A percentile compares a stretch with the other conserved stretches of the same genome.
Evolutionary conservation across 2,329 filamentous ascomycete genomes (phyloP).

Genomic region (Whalleya microplaca): DNA sequence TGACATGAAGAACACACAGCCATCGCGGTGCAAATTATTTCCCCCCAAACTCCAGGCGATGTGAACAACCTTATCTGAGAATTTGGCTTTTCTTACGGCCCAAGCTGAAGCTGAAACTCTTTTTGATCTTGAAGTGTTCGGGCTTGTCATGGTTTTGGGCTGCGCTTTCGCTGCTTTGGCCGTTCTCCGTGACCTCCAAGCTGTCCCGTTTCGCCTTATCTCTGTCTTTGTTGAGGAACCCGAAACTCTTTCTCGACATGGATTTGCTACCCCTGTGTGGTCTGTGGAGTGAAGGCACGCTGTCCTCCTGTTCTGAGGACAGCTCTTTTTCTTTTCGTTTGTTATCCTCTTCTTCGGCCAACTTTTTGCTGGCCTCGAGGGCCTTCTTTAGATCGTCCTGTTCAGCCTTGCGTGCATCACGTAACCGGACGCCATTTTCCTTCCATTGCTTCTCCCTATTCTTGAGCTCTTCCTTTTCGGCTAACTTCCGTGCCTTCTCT

Average conservation of each 20-base stretch:
- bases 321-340: conserved; percentile 56
- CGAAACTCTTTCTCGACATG: conserved; percentile 75
- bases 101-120: conserved; percentile 68
- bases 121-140: conserved; percentile 58
- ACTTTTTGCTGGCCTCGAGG: conserved; percentile 56
- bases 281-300: conserved; percentile 55
- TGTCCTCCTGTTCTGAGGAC: conserved; percentile 44
- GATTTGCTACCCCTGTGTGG: conserved; percentile 77
- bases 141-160: conserved; percentile 33
- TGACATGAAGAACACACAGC: conserved; percentile 5
- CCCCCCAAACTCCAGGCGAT: conserved; percentile 12
- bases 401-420: conserved; percentile 48
- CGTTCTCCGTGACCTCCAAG: conserved; percentile 36
- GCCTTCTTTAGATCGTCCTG: conserved; percentile 63
- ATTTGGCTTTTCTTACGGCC: conserved; percentile 73
- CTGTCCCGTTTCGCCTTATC: conserved; percentile 47
- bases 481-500: conserved; percentile 51
- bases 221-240: conserved; percentile 65
- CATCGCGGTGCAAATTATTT: conserved; percentile 3
- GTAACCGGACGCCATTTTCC: conserved; percentile 39
- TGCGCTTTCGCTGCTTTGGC: conserved; percentile 37
- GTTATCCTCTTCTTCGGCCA: conserved; percentile 60
- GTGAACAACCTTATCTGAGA: conserved; percentile 36
- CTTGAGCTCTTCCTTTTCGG: conserved; percentile 51
- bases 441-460: conserved; percentile 49